phyloP scores from a whole-genome alignment of 495 filamentous ascomycete species.

The Xylaria castorea region DNA sequence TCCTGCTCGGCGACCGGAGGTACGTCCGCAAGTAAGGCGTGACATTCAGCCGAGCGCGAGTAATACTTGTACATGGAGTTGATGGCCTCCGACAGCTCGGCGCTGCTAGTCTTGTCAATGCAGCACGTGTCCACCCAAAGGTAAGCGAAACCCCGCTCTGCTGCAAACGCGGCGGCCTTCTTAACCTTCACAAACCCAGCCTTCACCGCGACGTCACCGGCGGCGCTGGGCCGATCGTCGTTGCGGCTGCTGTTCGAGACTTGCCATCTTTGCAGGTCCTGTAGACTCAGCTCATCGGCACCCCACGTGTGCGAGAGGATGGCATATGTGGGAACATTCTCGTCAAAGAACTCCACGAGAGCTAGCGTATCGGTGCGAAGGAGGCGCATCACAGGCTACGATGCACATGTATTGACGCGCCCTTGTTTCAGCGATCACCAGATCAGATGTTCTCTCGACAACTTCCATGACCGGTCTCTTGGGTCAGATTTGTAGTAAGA shows the following conservation, averaged over 20 bases:
- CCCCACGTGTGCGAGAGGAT: conserved; percentile 55
- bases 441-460: background rate
- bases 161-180: conserved; percentile 33
- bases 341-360: conserved; percentile 44
- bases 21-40: conserved; percentile 48
- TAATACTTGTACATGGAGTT: conserved; percentile 50
- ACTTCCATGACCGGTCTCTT: background rate
- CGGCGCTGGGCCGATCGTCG: background rate
- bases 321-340: conserved; percentile 46
- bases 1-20: conserved; percentile 17
- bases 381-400: conserved; percentile 41
- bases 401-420: background rate
- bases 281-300: conserved; percentile 45
- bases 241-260: background rate
- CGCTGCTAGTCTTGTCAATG: conserved; percentile 48
- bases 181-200: conserved; percentile 36
- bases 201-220: background rate
- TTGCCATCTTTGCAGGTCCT: conserved; percentile 29
- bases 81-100: background rate
- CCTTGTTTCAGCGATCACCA: background rate
- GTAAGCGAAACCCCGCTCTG: conserved; percentile 31
- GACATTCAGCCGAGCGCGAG: conserved; percentile 42
- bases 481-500: background rate
- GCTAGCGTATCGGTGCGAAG: conserved; percentile 45
- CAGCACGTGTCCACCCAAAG: conserved; percentile 51